These are phyloP conservation scores for Exophiala phaeomuriformis DNA, from an alignment of 2,329 filamentous ascomycete genomes.

Conservation along the genomic window DNA sequence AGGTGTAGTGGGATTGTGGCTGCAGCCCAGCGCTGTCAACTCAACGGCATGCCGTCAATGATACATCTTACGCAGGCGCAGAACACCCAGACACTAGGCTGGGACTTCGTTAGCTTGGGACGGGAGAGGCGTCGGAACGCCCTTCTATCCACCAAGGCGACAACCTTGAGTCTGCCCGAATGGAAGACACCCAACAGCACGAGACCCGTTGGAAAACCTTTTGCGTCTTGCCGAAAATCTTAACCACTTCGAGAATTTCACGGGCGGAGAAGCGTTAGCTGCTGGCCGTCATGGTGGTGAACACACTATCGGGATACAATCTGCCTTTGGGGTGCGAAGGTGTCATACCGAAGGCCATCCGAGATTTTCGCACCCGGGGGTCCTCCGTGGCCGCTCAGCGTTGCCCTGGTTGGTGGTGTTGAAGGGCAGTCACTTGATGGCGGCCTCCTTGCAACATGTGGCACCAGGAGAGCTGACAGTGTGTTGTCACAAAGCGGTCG, in stretches of 20 bases:
- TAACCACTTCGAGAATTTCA: conserved; percentile 1
- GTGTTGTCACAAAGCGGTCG: not conserved
- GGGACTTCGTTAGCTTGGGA: not conserved
- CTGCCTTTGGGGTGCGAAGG: conserved; percentile 14
- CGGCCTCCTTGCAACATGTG: conserved; percentile 2
- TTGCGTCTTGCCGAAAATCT: not conserved
- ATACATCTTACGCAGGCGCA: conserved; percentile 1
- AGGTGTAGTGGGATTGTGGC: not conserved
- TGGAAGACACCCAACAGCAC: not conserved
- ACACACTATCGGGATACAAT: conserved; percentile 14
- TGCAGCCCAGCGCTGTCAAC: not conserved
- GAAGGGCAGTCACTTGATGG: not conserved
- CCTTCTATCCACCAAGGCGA: not conserved
- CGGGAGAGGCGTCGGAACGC: not conserved
- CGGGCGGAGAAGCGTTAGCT: not conserved
- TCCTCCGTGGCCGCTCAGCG: conserved; percentile 5
- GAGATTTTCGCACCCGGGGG: conserved; percentile 1
- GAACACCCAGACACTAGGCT: not conserved
- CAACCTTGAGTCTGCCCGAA: not conserved
- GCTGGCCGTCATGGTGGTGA: not conserved
- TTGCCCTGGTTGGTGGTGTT: not conserved
- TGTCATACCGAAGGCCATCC: conserved; percentile 14
- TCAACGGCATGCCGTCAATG: not conserved
- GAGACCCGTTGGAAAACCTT: not conserved
- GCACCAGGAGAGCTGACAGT: conserved; percentile 2